Evolutionary conservation across 345 rosid species (phyloP).

Genomic region (Melaleuca alternifolia): DNA sequence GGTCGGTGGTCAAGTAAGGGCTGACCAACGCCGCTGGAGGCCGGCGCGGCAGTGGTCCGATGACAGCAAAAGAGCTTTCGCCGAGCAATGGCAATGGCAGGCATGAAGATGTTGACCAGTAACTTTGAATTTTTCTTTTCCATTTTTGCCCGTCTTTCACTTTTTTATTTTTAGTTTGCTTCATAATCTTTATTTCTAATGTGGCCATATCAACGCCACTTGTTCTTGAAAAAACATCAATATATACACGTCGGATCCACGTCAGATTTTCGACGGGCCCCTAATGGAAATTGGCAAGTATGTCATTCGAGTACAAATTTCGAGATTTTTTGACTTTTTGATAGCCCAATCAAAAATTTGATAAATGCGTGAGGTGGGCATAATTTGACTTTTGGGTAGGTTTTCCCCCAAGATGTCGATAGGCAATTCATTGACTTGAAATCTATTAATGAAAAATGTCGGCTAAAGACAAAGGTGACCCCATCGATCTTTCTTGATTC

Average conservation of each 20-base stretch:
- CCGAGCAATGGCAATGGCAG: fast-evolving
- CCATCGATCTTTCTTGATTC: neutral
- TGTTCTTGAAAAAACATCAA: neutral
- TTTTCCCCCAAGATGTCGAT: neutral
- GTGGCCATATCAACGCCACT: neutral
- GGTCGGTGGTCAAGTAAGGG: neutral
- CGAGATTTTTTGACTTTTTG: no score
- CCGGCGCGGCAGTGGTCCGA: fast-evolving
- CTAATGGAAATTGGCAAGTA: neutral
- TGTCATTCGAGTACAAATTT: neutral
- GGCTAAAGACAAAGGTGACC: neutral
- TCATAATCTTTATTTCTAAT: no score
- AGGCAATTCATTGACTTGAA: neutral
- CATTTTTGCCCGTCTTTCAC: neutral
- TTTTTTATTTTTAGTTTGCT: neutral
- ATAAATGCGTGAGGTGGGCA: no score
- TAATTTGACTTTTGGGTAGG: neutral
- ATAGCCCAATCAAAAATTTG: no score
- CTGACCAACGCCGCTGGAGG: neutral
- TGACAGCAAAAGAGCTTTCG: neutral
- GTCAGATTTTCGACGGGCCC: no score
- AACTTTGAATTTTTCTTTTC: no score
- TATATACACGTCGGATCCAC: neutral
- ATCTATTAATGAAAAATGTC: neutral
- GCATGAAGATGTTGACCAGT: neutral